A percentile compares a stretch with the other conserved stretches of the same genome.
Evolutionary conservation across 2,329 filamentous ascomycete species (phyloP).

Genomic region (Penicillium occitanis): DNA sequence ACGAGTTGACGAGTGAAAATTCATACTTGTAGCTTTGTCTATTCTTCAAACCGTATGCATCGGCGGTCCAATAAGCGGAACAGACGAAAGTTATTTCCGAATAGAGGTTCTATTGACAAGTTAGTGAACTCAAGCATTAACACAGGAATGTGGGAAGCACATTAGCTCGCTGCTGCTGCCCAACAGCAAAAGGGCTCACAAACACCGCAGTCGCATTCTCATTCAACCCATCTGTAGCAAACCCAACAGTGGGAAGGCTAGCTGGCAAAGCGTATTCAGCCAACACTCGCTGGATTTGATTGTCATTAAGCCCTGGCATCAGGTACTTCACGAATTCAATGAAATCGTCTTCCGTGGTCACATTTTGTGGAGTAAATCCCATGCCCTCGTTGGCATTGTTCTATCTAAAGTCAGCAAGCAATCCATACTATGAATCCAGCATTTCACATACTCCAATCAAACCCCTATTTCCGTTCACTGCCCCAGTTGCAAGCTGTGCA

Average conservation of each 20-base stretch:
- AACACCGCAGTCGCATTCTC: constrained; percentile 50
- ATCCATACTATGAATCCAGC: not conserved
- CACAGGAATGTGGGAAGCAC: constrained; percentile 1
- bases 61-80: constrained; percentile 56
- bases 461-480: constrained; percentile 41
- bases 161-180: constrained; percentile 55
- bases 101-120: constrained; percentile 47
- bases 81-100: constrained; percentile 58
- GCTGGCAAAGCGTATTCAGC: constrained; percentile 40
- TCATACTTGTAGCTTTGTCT: constrained; percentile 50
- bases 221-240: constrained; percentile 38
- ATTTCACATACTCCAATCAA: constrained; percentile 31
- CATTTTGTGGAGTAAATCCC: constrained; percentile 36
- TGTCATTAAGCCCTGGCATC: constrained; percentile 46
- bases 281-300: constrained; percentile 43
- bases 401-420: not conserved
- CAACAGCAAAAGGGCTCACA: constrained; percentile 49
- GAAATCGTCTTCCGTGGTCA: constrained; percentile 19
- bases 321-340: constrained; percentile 25
- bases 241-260: constrained; percentile 28
- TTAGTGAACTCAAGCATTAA: not conserved
- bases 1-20: constrained; percentile 64
- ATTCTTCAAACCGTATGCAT: constrained; percentile 42
- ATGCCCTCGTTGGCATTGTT: constrained; percentile 48
- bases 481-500: constrained; percentile 44